Conservation (phyloP, 306 rosid species). For the Begonia peltatifolia region DNA sequence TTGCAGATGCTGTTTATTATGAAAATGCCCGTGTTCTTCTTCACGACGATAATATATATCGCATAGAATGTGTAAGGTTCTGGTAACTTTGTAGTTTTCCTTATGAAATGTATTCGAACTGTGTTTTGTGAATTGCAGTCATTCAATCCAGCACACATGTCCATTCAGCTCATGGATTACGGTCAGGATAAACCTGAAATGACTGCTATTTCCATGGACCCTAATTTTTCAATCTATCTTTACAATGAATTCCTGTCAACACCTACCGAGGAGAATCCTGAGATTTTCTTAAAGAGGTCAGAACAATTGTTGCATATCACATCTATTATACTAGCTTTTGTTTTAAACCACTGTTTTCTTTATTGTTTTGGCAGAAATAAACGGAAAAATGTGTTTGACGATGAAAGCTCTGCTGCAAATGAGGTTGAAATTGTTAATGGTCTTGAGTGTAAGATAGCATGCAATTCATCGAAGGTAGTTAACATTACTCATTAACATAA, state of each 20-base stretch:
- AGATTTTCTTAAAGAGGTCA: slow-evolving; percentile 25
- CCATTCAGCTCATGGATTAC: slow-evolving; percentile 88
- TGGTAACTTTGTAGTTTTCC: too few species aligned
- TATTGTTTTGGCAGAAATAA: slow-evolving; percentile 85
- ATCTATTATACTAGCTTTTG: not conserved
- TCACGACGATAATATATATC: slow-evolving; percentile 83
- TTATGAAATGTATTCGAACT: not conserved
- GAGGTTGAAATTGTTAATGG: slow-evolving; percentile 53
- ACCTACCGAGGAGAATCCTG: slow-evolving; percentile 49
- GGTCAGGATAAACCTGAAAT: slow-evolving; percentile 79
- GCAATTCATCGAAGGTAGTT: slow-evolving; percentile 80
- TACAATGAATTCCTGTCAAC: slow-evolving; percentile 57
- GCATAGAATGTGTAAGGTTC: slow-evolving; percentile 66
- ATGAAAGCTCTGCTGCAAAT: slow-evolving; percentile 51
- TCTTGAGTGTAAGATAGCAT: slow-evolving; percentile 92
- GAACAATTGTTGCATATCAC: not conserved
- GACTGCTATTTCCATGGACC: slow-evolving; percentile 81
- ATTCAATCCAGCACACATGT: slow-evolving; percentile 34
- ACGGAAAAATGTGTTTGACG: slow-evolving; percentile 32
- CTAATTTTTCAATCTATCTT: slow-evolving; percentile 78
- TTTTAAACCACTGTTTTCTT: slow-evolving; percentile 1
- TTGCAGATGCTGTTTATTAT: slow-evolving; percentile 61
- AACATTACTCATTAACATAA: not conserved
- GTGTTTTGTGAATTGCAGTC: slow-evolving; percentile 32
- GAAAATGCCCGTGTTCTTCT: slow-evolving; percentile 82